These are phyloP conservation scores for Neonectria ditissima DNA, from an alignment of 2,329 filamentous ascomycete genomes.

Conservation along the genomic window DNA sequence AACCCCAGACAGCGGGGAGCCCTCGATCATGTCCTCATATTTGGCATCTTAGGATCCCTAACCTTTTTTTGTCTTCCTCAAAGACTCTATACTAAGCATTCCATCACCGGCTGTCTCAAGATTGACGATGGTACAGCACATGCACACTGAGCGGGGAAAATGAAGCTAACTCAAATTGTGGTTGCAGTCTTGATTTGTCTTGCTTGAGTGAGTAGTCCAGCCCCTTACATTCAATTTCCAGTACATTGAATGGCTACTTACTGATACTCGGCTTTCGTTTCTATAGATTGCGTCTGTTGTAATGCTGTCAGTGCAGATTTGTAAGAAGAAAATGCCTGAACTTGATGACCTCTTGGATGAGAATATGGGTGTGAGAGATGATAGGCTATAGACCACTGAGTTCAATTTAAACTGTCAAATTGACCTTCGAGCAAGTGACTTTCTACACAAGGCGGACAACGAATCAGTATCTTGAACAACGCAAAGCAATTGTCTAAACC, in stretches of 20 bases:
- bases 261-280: neutral
- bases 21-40: conserved; percentile 41
- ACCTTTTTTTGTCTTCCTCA: conserved; percentile 37
- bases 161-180: neutral
- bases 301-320: neutral
- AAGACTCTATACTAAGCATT: conserved; percentile 47
- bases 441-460: no score
- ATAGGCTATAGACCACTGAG: no score
- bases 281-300: neutral
- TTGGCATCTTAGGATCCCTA: conserved; percentile 37
- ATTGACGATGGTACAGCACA: neutral
- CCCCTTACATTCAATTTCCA: neutral
- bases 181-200: neutral
- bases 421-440: no score
- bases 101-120: neutral
- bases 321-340: neutral
- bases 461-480: no score
- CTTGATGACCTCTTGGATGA: no score
- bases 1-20: conserved; percentile 42
- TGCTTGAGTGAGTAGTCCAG: neutral
- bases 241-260: neutral
- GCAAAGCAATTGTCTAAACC: no score
- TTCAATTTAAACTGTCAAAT: no score
- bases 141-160: neutral
- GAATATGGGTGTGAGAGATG: no score